phyloP scores from a whole-genome alignment of 306 rosid genomes.

The Casuarina equisetifolia region DNA sequence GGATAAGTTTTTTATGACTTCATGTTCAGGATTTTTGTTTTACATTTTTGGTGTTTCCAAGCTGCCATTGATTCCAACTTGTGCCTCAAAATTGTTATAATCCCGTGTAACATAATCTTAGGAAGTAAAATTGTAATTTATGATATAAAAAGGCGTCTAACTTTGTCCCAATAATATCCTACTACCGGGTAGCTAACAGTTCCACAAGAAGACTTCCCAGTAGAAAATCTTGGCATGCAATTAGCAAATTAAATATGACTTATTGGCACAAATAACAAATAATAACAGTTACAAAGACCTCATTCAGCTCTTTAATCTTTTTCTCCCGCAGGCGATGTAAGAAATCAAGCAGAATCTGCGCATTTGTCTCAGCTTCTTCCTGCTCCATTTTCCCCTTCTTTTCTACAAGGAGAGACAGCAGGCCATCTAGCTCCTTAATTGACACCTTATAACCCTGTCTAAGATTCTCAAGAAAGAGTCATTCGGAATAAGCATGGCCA shows the following conservation, averaged over 20 bases:
- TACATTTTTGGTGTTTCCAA: not conserved
- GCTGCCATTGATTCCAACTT: not conserved
- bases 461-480: conserved; percentile 1
- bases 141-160: not conserved
- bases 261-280: not conserved
- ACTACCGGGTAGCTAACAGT: not conserved
- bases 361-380: conserved; percentile 92
- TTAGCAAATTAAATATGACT: not conserved
- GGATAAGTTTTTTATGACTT: not conserved
- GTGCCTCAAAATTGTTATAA: not conserved
- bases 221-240: not conserved
- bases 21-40: not conserved
- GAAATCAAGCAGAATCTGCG: conserved; percentile 91
- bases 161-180: not conserved
- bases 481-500: conserved; percentile 17
- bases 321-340: conserved; percentile 84
- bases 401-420: conserved; percentile 72
- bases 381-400: conserved; percentile 97
- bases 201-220: not conserved
- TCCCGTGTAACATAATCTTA: not conserved
- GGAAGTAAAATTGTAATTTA: too few relatives aligned
- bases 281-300: conserved; percentile 49
- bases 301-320: conserved; percentile 76
- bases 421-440: conserved; percentile 80
- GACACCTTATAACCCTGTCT: conserved; percentile 87